These are phyloP conservation scores for Cyberlindnera amylophila DNA, from an alignment of 805 yeast genomes.

Conservation along the genomic window DNA sequence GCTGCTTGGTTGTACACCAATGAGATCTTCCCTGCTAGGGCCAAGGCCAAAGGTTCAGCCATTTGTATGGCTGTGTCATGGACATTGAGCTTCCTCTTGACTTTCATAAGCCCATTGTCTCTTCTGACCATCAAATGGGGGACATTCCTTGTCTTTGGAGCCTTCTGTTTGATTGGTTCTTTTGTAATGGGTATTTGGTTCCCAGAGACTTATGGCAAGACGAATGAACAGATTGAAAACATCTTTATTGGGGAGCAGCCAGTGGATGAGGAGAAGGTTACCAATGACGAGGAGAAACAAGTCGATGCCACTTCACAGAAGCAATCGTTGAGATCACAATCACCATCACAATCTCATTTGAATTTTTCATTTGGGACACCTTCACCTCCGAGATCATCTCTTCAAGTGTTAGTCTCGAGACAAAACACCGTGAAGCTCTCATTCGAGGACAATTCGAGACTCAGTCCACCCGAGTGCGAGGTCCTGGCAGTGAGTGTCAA, in stretches of 20 bases:
- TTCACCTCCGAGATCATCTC: neutral
- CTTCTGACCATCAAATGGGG: conserved; percentile 36
- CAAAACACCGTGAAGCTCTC: conserved; percentile 2
- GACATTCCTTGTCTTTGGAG: conserved; percentile 37
- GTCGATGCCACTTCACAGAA: neutral
- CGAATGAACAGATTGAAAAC: conserved; percentile 25
- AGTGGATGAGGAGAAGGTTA: neutral
- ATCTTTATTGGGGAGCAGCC: conserved; percentile 17
- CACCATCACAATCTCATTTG: neutral
- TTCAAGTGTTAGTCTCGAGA: conserved; percentile 1
- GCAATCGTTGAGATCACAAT: neutral
- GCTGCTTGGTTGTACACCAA: conserved; percentile 48
- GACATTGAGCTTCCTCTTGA: conserved; percentile 36
- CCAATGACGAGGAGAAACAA: neutral
- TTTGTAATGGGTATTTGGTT: conserved; percentile 31
- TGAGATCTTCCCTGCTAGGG: conserved; percentile 43
- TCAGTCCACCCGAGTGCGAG: conserved; percentile 5
- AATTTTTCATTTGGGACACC: no score
- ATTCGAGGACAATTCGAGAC: conserved; percentile 1
- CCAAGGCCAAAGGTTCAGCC: conserved; percentile 45
- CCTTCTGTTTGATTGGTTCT: conserved; percentile 31
- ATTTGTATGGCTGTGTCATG: conserved; percentile 45
- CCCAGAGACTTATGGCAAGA: conserved; percentile 42
- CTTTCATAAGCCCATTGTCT: conserved; percentile 38
- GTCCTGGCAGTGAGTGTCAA: neutral